These are phyloP conservation scores for Trichosporon sp. DNA, from an alignment of 1,284 basidiomycete genomes.

Conservation along the genomic window DNA sequence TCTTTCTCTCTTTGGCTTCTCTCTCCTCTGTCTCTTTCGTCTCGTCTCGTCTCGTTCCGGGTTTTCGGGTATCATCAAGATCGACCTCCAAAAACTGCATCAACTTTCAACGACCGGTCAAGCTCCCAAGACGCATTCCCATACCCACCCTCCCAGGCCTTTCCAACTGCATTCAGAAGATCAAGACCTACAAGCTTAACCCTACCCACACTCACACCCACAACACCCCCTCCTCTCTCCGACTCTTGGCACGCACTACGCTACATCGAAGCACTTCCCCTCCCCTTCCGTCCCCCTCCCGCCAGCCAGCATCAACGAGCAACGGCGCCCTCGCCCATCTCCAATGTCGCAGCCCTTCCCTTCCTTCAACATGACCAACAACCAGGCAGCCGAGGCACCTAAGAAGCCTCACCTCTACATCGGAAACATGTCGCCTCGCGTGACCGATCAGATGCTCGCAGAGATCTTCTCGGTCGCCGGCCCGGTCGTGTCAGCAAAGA, in stretches of 20 bases:
- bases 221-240: neutral
- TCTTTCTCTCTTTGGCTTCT: neutral
- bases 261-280: too few species aligned
- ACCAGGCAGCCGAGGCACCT: conserved; percentile 28
- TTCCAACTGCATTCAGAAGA: neutral
- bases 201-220: neutral
- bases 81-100: conserved; percentile 3
- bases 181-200: neutral
- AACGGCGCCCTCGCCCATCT: neutral
- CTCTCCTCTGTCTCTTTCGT: neutral
- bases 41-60: conserved; percentile 4
- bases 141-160: neutral
- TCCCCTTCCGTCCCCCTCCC: neutral
- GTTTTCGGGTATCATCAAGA: neutral
- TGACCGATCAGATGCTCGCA: conserved; percentile 67
- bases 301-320: neutral
- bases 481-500: conserved; percentile 93
- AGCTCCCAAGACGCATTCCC: neutral
- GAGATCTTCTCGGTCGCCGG: conserved; percentile 96
- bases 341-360: conserved; percentile 4
- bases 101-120: neutral
- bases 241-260: neutral
- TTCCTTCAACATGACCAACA: neutral
- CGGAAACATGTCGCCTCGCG: conserved; percentile 89
- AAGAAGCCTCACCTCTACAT: conserved; percentile 84